These are phyloP conservation scores for Ophiostoma himal-ulmi DNA, from an alignment of 2,329 filamentous ascomycete species.

Conservation along the genomic window DNA sequence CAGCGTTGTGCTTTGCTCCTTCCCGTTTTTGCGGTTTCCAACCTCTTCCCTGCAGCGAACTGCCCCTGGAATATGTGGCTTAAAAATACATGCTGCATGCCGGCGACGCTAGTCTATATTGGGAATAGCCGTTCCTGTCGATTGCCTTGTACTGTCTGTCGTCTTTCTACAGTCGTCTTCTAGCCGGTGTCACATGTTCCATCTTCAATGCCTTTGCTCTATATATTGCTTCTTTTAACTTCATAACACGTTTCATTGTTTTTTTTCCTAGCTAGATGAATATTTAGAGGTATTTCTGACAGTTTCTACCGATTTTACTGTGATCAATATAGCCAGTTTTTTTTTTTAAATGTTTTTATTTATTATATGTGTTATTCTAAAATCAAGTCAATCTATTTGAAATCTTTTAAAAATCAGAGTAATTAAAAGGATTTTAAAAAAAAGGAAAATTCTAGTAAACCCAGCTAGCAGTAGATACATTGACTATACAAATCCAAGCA, in stretches of 20 bases:
- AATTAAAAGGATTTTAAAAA: too few species aligned
- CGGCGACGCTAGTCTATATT: not conserved
- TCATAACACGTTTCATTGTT: not conserved
- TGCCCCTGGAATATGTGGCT: constrained; percentile 3
- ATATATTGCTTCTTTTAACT: not conserved
- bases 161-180: not conserved
- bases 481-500: too few species aligned
- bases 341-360: too few species aligned
- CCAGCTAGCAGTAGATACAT: too few species aligned
- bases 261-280: too few species aligned
- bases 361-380: too few species aligned
- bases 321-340: too few species aligned
- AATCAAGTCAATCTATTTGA: too few species aligned
- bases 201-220: not conserved
- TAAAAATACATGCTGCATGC: not conserved
- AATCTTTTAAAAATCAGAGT: too few species aligned
- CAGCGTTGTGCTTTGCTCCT: constrained; percentile 6
- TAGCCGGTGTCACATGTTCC: not conserved
- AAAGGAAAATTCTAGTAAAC: too few species aligned
- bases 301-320: too few species aligned
- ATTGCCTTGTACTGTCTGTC: not conserved
- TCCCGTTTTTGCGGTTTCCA: constrained; percentile 2
- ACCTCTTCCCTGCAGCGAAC: not conserved
- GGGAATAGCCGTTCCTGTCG: not conserved
- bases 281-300: too few species aligned